Evolutionary conservation across 805 yeast genomes (phyloP).

Genomic region (Yamadazyma scolyti): DNA sequence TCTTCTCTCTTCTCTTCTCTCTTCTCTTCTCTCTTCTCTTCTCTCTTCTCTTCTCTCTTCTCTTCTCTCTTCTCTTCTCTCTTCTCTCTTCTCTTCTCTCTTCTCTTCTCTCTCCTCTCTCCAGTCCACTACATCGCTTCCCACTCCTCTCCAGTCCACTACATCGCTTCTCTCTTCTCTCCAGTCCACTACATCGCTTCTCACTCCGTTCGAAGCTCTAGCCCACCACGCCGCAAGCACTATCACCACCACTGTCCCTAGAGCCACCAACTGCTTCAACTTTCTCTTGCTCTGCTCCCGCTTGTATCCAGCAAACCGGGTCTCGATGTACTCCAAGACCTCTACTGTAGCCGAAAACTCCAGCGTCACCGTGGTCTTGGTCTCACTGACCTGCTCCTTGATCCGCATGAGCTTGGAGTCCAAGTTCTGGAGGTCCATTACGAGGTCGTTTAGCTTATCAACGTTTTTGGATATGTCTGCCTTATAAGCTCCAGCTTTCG

Average conservation of each 20-base stretch:
- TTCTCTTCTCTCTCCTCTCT: too few species aligned
- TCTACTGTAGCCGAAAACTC: slow-evolving; percentile 26
- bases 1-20: too few species aligned
- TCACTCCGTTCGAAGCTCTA: too few species aligned
- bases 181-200: too few species aligned
- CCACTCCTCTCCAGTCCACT: too few species aligned
- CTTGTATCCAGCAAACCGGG: slow-evolving; percentile 24
- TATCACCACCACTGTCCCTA: slow-evolving; percentile 8
- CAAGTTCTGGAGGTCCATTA: slow-evolving; percentile 19
- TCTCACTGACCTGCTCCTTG: slow-evolving; percentile 18
- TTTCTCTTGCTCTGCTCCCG: slow-evolving; percentile 20
- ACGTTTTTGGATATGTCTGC: slow-evolving; percentile 14
- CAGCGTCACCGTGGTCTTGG: slow-evolving; percentile 22
- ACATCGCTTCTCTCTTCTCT: too few species aligned
- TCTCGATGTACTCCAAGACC: slow-evolving; percentile 28
- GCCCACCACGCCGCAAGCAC: too few species aligned
- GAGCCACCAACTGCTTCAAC: slow-evolving; percentile 23
- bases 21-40: background rate
- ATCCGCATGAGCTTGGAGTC: slow-evolving; percentile 23
- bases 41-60: background rate
- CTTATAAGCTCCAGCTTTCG: too few species aligned
- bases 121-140: too few species aligned
- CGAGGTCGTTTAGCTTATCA: slow-evolving; percentile 24
- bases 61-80: too few species aligned
- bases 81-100: too few species aligned